Base-by-base conservation (phyloP, 768 basidiomycete species). In the Lenzites betulinus region DNA sequence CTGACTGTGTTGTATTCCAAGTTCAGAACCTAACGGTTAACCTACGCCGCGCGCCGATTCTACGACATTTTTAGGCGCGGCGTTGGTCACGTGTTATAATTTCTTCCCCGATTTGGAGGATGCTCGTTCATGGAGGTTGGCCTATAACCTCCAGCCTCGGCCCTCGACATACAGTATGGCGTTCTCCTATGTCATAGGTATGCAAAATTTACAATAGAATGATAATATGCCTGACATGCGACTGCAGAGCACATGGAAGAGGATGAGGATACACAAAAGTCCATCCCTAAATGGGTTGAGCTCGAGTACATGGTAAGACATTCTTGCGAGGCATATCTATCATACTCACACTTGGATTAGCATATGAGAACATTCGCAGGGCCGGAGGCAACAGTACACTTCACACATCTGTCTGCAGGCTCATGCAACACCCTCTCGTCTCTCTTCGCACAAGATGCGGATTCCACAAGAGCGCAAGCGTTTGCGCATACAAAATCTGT, bases 181-280 rank as follows among this genome's bases (percentile, higher is more conserved):
- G 15, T 71, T 72, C 54, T 65, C 67, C 8, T 73, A 70, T 54
- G 65, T 70, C 18, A 67, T 73, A 39, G 72, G 72, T 70, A 54
- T 3, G 54, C 47, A 1, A 6, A 0, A 35, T 1, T 8, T 1
- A 7, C 16, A 18, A 3, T 16, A 22, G 1, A 11, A 3, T 12
- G 12, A 16, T 2, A 7, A 43, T 22, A 1, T 18, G 26, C 53
- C 30, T 58, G 25, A 38, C 33, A 3, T 16, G 12, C 9, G 12
- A 22, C 28, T 26, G 18, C 68, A 93, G 94, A 95, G 65, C 93
- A 95, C 70, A 94, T 98, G 90, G 95, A 98, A 71, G 93, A 95
- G 51, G 95, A 98, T 70, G 95, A 95, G 60, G 79, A 83, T 15
- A 83, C 82, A 0, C 78, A 85, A 1, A 84, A 82, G 65, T 80